Evolutionary conservation across 108 stramenopile species (phyloP), one percentile per base, ranked within the genome.

Genomic region (Cyclotella kingstonii): DNA sequence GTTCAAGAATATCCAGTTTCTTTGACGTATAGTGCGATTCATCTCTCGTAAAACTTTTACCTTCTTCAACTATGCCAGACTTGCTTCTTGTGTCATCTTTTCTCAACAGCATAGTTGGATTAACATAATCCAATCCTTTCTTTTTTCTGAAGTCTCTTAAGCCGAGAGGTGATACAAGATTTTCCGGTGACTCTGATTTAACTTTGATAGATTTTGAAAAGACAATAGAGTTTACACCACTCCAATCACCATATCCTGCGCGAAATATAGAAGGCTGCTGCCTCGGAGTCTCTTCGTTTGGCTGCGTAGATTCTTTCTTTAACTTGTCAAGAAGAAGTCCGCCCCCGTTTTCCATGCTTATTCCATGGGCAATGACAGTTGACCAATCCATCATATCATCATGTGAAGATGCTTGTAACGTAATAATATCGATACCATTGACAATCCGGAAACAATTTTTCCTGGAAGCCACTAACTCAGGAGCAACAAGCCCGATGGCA

Each of bases 261-360:
- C 41, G 33, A 61, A 41, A 55, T 31, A 58, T 35, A 27, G 39
- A 31, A 2, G 51, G 46, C 9, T 48, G 21, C 26, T 38, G 1
- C 15, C n/a, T 7, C 5, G 30, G 4, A 9, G 5, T 5, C 11
- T 2, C 17, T 49, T 28, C 8, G 31, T 25, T 36, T 4, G 0
- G 18, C 11, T 19, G 58, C 23, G 55, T 28, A 29, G 39, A 7
- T 14, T 51, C 34, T 45, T 40, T 61, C 60, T 70, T 70, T 28
- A 43, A 59, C 23, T 61, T 70, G 23, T 61, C 68, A 17, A 70
- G 44, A 23, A 70, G 38, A 40, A 70, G 18, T 15, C 68, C 68
- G 22, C 68, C 68, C 0, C 68, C 68, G 55, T 70, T 70, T 34
- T 70, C 68, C 60, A 70, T 61, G 28, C 68, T 70, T 33, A 70